Evolutionary conservation across 2,329 filamentous ascomycete genomes (phyloP), one percentile per base, ranked within the genome.

Genomic region (Colletotrichum musae): DNA sequence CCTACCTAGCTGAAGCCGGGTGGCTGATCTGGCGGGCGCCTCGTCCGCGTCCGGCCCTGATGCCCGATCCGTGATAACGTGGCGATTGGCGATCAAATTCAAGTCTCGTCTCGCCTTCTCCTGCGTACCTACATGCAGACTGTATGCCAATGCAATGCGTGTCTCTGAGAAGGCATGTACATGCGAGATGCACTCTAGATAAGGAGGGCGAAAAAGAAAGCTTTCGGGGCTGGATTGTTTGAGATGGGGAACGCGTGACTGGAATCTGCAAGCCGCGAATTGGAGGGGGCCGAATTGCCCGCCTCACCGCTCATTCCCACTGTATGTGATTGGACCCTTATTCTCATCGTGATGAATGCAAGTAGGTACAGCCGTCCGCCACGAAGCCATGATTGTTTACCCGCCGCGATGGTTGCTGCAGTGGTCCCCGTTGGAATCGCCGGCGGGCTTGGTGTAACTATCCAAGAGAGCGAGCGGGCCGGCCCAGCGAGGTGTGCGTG

Each of bases 261-360:
- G 60, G 48, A 47, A 54, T 48, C 24, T 41, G 16, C 28, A 24
- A 12, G n/a, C 47, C 47, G 36, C 61, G 61, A 60, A 57, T 51
- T 50, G 18, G 41, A n/a, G 15, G 63, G n/a, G 18, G 26, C 13
- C 48, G 56, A n/a, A 28, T 65, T 48, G 41, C 16, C 52, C 53
- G 51, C 24, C 13, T 66, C 66, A 66, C 66, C 66, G 66, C 66
- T 69, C 50, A 66, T 66, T 60, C 56, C 43, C 10, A 45, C 24
- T 32, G 39, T n/a, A 24, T 12, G 45, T 51, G 62, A 56, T 43
- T 60, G 32, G 54, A 41, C 24, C 13, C 41, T 13, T 13, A n/a
- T 12, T 36, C 32, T 6, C 7, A 36, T 36, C 10, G 32, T 10
- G 32, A 36, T 36, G 32, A 9, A 36, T 36, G 32, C 9, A 36